Evolutionary conservation across 441 rosid species (phyloP).

Genomic region (Croton setiger): DNA sequence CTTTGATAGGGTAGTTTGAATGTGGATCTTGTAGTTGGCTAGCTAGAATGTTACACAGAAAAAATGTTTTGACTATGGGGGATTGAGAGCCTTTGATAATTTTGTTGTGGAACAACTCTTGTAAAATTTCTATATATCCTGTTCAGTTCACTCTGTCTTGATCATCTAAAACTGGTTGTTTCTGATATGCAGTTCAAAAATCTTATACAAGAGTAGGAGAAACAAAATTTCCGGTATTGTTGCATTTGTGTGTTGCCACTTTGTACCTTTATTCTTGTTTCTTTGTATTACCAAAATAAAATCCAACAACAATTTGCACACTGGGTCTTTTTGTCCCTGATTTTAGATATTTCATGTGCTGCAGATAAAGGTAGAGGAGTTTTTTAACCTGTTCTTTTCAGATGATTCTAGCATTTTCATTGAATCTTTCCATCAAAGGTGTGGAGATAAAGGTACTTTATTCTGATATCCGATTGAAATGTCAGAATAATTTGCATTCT

Average conservation of each 20-base stretch:
- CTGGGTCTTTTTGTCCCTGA: slow-evolving; percentile 13
- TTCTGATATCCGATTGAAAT: slow-evolving; percentile 19
- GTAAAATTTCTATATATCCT: not conserved
- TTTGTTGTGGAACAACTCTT: not conserved
- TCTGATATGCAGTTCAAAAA: slow-evolving; percentile 69
- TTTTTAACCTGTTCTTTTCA: slow-evolving; percentile 70
- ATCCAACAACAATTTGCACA: slow-evolving; percentile 9
- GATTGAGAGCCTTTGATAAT: slow-evolving; percentile 1
- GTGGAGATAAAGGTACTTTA: slow-evolving; percentile 90
- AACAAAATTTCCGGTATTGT: slow-evolving; percentile 66
- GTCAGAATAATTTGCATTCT: slow-evolving; percentile 13
- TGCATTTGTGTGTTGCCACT: slow-evolving; percentile 23
- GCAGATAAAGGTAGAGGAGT: slow-evolving; percentile 84
- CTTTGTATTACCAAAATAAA: slow-evolving; percentile 11
- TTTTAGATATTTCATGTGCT: slow-evolving; percentile 24
- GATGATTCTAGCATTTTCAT: slow-evolving; percentile 55
- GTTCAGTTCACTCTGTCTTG: slow-evolving; percentile 1
- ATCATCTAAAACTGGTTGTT: slow-evolving; percentile 24
- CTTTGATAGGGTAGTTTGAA: not conserved
- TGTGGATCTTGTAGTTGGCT: not conserved
- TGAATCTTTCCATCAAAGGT: slow-evolving; percentile 70
- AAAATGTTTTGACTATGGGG: not conserved
- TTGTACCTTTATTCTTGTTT: slow-evolving; percentile 10
- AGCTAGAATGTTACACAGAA: too few species aligned
- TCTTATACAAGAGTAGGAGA: slow-evolving; percentile 68